Percentiles rank a stretch among this genome's conserved stretches.
phyloP scores from a whole-genome alignment of 257 asterid genomes.

The Striga asiatica region DNA sequence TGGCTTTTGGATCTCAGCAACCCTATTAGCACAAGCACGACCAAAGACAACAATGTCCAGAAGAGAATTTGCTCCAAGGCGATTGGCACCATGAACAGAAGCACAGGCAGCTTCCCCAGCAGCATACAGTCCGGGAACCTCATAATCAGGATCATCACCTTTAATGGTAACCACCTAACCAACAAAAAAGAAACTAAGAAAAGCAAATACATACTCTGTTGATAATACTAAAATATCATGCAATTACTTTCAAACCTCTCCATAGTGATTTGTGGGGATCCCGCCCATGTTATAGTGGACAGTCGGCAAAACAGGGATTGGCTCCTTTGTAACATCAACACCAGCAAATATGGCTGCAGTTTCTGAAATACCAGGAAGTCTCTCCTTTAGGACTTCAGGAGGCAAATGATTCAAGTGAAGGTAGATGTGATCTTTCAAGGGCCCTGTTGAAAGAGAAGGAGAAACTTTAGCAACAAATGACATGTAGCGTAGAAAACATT shows the following conservation, averaged over 20 bases:
- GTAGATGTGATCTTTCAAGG: conserved; percentile 87
- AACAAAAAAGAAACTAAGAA: conserved; percentile 12
- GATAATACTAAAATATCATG: conserved; percentile 7
- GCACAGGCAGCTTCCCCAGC: conserved; percentile 99
- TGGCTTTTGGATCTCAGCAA: conserved; percentile 76
- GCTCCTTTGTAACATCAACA: conserved; percentile 95
- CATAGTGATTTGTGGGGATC: conserved; percentile 87
- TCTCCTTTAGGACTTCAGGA: conserved; percentile 94
- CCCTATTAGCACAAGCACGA: conserved; percentile 95
- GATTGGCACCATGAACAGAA: conserved; percentile 97
- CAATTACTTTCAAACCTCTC: conserved; percentile 58
- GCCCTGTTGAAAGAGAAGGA: conserved; percentile 39
- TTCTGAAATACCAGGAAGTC: conserved; percentile 98
- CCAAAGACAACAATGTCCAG: conserved; percentile 98
- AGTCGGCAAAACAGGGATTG: conserved; percentile 95
- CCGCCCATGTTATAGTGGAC: conserved; percentile 99
- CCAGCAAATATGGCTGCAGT: conserved; percentile 98
- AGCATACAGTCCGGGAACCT: conserved; percentile 87
- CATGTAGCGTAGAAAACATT: background rate
- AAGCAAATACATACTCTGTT: background rate
- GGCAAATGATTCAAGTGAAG: conserved; percentile 96
- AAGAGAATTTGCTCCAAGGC: conserved; percentile 98
- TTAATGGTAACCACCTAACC: conserved; percentile 67
- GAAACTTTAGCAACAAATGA: background rate
- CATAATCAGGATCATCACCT: conserved; percentile 62